phyloP scores from a whole-genome alignment of 306 rosid species.

The Begonia fuchsioides region DNA sequence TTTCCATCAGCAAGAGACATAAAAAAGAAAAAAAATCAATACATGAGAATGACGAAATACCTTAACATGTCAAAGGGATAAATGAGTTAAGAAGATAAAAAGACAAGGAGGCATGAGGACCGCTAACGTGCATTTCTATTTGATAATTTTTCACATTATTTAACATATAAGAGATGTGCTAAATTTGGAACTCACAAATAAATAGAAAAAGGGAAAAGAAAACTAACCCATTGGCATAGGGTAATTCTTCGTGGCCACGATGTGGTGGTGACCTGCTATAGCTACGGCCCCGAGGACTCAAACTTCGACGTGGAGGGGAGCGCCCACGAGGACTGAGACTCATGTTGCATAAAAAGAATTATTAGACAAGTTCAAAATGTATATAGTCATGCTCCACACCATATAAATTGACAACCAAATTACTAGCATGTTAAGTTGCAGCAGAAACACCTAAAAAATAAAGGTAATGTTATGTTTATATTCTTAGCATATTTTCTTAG shows the following conservation, averaged over 20 bases:
- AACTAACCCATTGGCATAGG: slow-evolving; percentile 82
- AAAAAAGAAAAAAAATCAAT: too few relatives aligned
- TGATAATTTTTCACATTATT: too few relatives aligned
- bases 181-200: too few relatives aligned
- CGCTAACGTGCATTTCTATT: too few relatives aligned
- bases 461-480: too few relatives aligned
- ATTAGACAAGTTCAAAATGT: slow-evolving; percentile 7
- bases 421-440: neutral
- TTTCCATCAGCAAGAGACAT: too few relatives aligned
- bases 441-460: neutral
- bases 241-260: slow-evolving; percentile 76
- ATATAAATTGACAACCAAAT: neutral
- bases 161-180: too few relatives aligned
- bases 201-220: neutral
- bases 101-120: too few relatives aligned
- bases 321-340: slow-evolving; percentile 89
- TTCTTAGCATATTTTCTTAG: too few relatives aligned
- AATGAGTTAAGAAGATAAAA: too few relatives aligned
- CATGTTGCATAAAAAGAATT: slow-evolving; percentile 20
- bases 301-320: slow-evolving; percentile 86
- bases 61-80: too few relatives aligned
- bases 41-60: too few relatives aligned
- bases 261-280: slow-evolving; percentile 84
- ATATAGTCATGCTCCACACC: neutral
- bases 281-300: slow-evolving; percentile 89